Conservation (phyloP, 768 basidiomycete genomes). For the Lactarius hatsudake region DNA sequence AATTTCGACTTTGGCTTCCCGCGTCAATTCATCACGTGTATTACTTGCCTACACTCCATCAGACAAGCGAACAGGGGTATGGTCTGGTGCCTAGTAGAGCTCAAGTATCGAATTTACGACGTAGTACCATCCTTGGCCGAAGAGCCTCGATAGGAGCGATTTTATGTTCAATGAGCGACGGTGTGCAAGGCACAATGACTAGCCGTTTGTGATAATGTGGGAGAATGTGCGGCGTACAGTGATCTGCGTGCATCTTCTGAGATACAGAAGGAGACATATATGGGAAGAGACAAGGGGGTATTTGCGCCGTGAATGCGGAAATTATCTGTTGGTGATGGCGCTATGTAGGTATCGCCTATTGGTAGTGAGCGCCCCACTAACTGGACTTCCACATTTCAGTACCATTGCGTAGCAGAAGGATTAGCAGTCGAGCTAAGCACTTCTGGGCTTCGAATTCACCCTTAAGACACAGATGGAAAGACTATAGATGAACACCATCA, state of each 20-base stretch:
- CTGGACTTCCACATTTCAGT: not conserved
- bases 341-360: not conserved
- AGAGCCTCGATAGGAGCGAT: no score
- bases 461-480: not conserved
- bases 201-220: not conserved
- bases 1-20: conserved; percentile 49
- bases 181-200: not conserved
- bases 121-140: not conserved
- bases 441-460: not conserved
- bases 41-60: not conserved
- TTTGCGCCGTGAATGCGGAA: not conserved
- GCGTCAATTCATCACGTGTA: conserved; percentile 34
- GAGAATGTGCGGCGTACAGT: not conserved
- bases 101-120: no score
- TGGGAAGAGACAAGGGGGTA: not conserved
- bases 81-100: not conserved
- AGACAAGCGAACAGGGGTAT: not conserved
- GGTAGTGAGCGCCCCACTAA: not conserved
- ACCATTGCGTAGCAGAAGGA: not conserved
- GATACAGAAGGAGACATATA: not conserved
- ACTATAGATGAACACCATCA: not conserved
- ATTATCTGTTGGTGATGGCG: not conserved
- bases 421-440: not conserved
- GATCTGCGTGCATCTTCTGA: not conserved
- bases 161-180: no score